Evolutionary conservation across 352 stramenopile species (phyloP).

Genomic region (Plasmopara muralis): DNA sequence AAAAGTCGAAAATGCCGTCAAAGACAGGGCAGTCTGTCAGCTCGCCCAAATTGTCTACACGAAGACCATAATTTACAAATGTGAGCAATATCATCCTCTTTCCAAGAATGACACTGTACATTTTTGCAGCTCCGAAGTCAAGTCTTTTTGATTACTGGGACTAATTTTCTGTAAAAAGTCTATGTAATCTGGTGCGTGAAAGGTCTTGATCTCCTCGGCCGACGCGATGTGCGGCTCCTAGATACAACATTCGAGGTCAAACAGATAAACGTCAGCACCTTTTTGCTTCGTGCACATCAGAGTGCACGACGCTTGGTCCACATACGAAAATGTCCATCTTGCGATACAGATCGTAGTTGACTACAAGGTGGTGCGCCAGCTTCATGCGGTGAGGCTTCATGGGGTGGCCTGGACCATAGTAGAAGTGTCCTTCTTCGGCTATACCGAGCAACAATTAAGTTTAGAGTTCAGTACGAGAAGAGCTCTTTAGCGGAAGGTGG

Average conservation of each 20-base stretch:
- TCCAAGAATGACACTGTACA: slow-evolving; percentile 32
- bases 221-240: slow-evolving; percentile 77
- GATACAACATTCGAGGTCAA: slow-evolving; percentile 5
- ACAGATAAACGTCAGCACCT: too few species aligned
- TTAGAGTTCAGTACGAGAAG: too few species aligned
- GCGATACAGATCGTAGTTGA: slow-evolving; percentile 98
- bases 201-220: slow-evolving; percentile 93
- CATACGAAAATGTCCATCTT: slow-evolving; percentile 98
- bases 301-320: neutral
- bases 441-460: neutral
- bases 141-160: slow-evolving; percentile 90
- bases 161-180: slow-evolving; percentile 95
- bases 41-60: slow-evolving; percentile 93
- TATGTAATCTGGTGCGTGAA: slow-evolving; percentile 98
- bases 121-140: slow-evolving; percentile 61
- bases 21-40: slow-evolving; percentile 98
- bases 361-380: slow-evolving; percentile 96
- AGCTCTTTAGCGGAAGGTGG: neutral
- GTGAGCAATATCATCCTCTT: neutral
- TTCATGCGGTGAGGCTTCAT: slow-evolving; percentile 98
- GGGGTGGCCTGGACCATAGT: slow-evolving; percentile 94
- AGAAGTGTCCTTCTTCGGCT: slow-evolving; percentile 95
- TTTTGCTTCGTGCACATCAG: too few species aligned
- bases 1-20: slow-evolving; percentile 98
- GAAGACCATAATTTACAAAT: neutral